A percentile compares a stretch with the other conserved stretches of the same genome.
These are phyloP conservation scores for Anthracocystis panici-leucophaei DNA, from an alignment of 1,284 basidiomycete genomes.

Conservation along the genomic window DNA sequence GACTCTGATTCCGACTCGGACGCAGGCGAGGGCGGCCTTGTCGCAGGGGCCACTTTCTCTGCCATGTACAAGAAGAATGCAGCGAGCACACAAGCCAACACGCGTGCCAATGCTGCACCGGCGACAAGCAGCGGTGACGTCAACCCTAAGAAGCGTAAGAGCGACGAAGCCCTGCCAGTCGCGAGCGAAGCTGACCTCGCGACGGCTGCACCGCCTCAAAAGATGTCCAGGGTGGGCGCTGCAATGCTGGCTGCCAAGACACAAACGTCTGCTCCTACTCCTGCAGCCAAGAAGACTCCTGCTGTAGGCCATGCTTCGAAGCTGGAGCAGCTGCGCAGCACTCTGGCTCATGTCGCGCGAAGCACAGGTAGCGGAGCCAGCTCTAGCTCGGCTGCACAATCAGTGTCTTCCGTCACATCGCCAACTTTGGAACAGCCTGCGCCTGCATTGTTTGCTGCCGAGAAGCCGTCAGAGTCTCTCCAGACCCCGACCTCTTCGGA, in stretches of 20 bases:
- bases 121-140: conserved; percentile 1
- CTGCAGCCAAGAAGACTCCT: conserved; percentile 22
- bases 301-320: conserved; percentile 43
- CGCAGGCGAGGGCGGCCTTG: conserved; percentile 25
- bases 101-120: conserved; percentile 33
- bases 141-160: conserved; percentile 47
- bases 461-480: background rate
- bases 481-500: conserved; percentile 3
- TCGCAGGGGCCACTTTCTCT: conserved; percentile 33
- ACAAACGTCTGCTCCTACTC: conserved; percentile 17
- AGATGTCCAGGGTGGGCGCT: conserved; percentile 36
- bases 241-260: conserved; percentile 35
- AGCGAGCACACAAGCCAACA: conserved; percentile 48
- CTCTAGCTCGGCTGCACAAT: conserved; percentile 25
- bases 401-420: conserved; percentile 12
- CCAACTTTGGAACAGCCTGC: conserved; percentile 5
- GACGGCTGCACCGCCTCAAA: conserved; percentile 26
- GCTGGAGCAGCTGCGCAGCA: conserved; percentile 52
- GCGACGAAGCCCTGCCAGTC: conserved; percentile 31
- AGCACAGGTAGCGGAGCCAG: conserved; percentile 38
- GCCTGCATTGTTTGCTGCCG: background rate
- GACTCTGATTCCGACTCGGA: conserved; percentile 44
- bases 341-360: conserved; percentile 42
- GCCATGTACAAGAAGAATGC: conserved; percentile 34
- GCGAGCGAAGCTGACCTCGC: conserved; percentile 19